phyloP scores from a whole-genome alignment of 2,329 filamentous ascomycete genomes.

The Colletotrichum somersetense region DNA sequence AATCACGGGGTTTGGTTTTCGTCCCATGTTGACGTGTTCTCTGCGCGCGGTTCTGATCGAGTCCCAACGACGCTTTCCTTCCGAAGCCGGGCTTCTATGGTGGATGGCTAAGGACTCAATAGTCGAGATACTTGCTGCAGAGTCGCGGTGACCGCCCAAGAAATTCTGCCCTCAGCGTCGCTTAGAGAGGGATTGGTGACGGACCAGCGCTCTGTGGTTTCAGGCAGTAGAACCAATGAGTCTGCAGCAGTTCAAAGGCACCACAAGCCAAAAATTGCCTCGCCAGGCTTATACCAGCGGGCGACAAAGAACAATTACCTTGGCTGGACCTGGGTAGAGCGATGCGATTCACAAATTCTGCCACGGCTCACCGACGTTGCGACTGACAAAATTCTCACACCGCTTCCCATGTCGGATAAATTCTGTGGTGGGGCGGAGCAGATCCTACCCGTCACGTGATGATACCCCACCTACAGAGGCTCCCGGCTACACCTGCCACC shows the following conservation, averaged over 20 bases:
- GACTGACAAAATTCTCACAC: constrained; percentile 54
- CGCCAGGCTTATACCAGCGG: constrained; percentile 28
- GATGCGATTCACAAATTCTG: constrained; percentile 51
- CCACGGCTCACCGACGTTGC: constrained; percentile 53
- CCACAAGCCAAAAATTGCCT: constrained; percentile 34
- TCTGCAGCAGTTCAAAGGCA: constrained; percentile 4
- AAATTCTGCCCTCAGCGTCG: constrained; percentile 36
- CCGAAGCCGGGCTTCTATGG: background rate
- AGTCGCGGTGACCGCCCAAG: constrained; percentile 38
- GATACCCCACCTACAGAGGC: background rate
- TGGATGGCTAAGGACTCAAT: constrained; percentile 21
- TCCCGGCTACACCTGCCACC: background rate
- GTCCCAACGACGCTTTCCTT: background rate
- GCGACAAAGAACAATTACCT: constrained; percentile 27
- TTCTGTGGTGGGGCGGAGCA: constrained; percentile 12
- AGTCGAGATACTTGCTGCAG: constrained; percentile 22
- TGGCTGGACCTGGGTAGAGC: constrained; percentile 27
- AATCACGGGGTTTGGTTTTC: constrained; percentile 86
- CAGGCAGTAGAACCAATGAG: background rate
- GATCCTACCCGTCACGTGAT: constrained; percentile 23
- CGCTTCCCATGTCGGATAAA: constrained; percentile 46
- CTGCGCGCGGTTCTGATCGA: constrained; percentile 1
- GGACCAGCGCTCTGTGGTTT: constrained; percentile 17
- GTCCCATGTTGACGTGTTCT: constrained; percentile 71
- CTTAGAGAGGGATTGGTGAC: constrained; percentile 30